A percentile compares a stretch with the other conserved stretches of the same genome.
Conservation (phyloP, 768 basidiomycete species). For the Lenzites betulinus region DNA sequence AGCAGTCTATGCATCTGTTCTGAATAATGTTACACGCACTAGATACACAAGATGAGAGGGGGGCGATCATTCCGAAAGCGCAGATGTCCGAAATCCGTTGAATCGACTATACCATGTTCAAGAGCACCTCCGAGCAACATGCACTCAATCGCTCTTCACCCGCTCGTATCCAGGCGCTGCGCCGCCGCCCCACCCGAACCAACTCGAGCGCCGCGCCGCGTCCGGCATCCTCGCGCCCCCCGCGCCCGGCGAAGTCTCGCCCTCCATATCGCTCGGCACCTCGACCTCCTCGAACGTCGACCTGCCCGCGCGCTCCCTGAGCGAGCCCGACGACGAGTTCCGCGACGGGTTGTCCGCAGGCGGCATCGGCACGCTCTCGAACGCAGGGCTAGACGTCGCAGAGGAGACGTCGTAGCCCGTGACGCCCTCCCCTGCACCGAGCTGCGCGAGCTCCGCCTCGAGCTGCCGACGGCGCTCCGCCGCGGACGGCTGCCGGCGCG, state of each 20-base stretch:
- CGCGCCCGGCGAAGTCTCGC: constrained; percentile 38
- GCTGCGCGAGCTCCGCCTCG: constrained; percentile 61
- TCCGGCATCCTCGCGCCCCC: constrained; percentile 25
- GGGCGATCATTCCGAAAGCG: background rate
- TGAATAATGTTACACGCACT: background rate
- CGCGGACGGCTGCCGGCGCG: constrained; percentile 20
- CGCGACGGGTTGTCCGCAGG: constrained; percentile 33
- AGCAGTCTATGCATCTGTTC: background rate
- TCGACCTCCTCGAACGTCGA: constrained; percentile 64
- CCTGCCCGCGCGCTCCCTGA: constrained; percentile 46
- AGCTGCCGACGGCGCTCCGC: constrained; percentile 52
- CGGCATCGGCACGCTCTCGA: constrained; percentile 33
- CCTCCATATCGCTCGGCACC: constrained; percentile 71
- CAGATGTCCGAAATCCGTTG: background rate
- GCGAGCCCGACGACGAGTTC: constrained; percentile 40
- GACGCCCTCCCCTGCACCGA: constrained; percentile 26
- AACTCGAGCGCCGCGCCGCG: constrained; percentile 42
- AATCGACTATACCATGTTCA: background rate
- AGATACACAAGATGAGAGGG: background rate
- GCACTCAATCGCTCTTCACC: constrained; percentile 48
- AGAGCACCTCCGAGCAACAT: background rate
- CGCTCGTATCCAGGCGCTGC: constrained; percentile 47
- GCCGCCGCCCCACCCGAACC: constrained; percentile 55
- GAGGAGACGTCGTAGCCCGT: constrained; percentile 27
- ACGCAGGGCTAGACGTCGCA: constrained; percentile 26